Conservation (phyloP, 2,329 filamentous ascomycete species). For the Trichoderma brevicompactum region DNA sequence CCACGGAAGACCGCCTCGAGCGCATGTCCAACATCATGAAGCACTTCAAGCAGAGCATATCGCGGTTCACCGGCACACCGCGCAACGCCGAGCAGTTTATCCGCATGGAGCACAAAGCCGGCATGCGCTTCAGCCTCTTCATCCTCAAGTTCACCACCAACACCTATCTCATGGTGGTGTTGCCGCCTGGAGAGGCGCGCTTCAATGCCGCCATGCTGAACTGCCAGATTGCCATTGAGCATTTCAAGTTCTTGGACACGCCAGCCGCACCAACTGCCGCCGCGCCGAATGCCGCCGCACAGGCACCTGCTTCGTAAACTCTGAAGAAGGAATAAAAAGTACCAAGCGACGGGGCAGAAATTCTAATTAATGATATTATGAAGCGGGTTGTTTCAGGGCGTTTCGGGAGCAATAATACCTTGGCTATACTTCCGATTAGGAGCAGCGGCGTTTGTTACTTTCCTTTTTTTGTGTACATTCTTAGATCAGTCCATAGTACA, state of each 20-base stretch:
- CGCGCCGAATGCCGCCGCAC: neutral
- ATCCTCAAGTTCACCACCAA: conserved; percentile 96
- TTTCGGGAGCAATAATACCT: conserved; percentile 18
- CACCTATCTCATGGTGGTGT: conserved; percentile 90
- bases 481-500: neutral
- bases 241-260: conserved; percentile 72
- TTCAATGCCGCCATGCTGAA: conserved; percentile 93
- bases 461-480: conserved; percentile 16
- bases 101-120: conserved; percentile 79
- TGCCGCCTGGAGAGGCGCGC: conserved; percentile 86
- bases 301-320: neutral
- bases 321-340: neutral
- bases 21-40: conserved; percentile 96
- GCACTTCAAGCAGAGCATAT: conserved; percentile 88
- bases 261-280: conserved; percentile 36
- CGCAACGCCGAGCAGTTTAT: conserved; percentile 81
- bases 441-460: conserved; percentile 1
- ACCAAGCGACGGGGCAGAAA: neutral
- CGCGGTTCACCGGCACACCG: conserved; percentile 78
- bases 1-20: conserved; percentile 91
- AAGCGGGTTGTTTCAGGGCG: conserved; percentile 7
- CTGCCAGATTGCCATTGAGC: conserved; percentile 81
- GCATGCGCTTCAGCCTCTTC: conserved; percentile 84
- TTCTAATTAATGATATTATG: conserved; percentile 7
- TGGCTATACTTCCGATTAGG: neutral